phyloP scores from a whole-genome alignment of 495 filamentous ascomycete species.

The Neurospora sp. region DNA sequence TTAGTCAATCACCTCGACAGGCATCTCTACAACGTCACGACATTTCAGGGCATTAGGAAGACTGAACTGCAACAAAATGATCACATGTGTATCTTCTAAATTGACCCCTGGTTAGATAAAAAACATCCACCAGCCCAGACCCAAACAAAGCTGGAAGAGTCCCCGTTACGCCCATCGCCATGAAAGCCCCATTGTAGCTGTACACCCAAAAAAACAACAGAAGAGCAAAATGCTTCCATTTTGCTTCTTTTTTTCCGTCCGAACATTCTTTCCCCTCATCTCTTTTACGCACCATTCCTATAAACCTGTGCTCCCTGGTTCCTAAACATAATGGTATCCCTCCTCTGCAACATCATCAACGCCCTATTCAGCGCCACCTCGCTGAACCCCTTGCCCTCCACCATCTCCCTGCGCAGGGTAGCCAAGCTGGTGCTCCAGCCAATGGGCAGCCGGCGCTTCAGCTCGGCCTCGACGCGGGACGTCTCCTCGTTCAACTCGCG shows the following conservation, averaged over 20 bases:
- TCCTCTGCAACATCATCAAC: conserved; percentile 71
- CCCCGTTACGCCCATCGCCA: not conserved
- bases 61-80: not conserved
- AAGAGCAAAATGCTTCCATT: not conserved
- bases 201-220: not conserved
- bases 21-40: not conserved
- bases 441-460: conserved; percentile 79
- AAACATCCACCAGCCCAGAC: not conserved
- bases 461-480: conserved; percentile 79
- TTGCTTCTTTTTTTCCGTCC: not conserved
- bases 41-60: not conserved
- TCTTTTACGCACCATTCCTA: conserved; percentile 43
- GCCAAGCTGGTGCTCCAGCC: conserved; percentile 90
- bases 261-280: not conserved
- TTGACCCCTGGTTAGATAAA: not conserved
- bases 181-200: not conserved
- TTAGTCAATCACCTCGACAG: not conserved
- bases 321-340: conserved; percentile 85
- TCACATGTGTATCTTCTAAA: not conserved
- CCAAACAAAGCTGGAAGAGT: not conserved
- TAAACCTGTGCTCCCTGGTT: conserved; percentile 85
- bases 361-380: conserved; percentile 80
- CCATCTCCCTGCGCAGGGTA: conserved; percentile 79
- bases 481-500: conserved; percentile 87
- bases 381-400: conserved; percentile 74